Base-by-base conservation (phyloP, 2,329 filamentous ascomycete species). In the Kalaharituber pfeilii region DNA sequence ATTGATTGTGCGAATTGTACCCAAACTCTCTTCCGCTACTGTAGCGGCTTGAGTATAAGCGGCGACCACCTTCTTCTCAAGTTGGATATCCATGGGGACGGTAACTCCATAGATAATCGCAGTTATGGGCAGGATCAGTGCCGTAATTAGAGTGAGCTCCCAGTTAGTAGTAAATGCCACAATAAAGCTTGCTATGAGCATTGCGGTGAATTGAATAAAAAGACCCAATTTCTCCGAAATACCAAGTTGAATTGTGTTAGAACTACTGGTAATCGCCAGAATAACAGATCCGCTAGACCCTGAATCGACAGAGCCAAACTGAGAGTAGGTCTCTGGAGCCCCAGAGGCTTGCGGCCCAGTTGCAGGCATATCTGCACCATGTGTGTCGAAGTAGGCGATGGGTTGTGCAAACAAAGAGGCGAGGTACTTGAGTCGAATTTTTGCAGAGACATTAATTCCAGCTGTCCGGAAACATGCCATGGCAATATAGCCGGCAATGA, bases 311-410 rank as follows among this genome's bases (percentile, higher is more conserved):
- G 3, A 27, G 33, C 42, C 20, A 20, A 52, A 9, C 2, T 27
- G 4, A n/a, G 28, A 15, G 9, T 51, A 45, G 20, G 13, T 25
- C 2, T 3, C 2, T 22, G 55, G 27, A 7, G 13, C 20, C 6
- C 49, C 20, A n/a, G 24, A 26, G 18, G 47, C 39, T 7, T 52
- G 30, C 11, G 20, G 11, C 18, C 26, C 25, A 2, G 25, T 25
- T 11, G 47, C 49, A 4, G 44, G 55, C 4, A 45, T 26, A 8
- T 33, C 24, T n/a, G 50, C 54, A 22, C 57, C 55, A 20, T 56
- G 55, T 11, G 76, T 77, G 66, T 85, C 81, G 45, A 84, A 76
- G 30, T 81, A 78, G 57, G 80, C 76, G 47, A 85, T 75, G 50
- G 79, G 77, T 65, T 84, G 80, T 2, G 71, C 69, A 50, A 87